Evolutionary conservation across 805 yeast genomes (phyloP), one percentile per base, ranked within the genome.

Genomic region (Lachancea dasiensis): DNA sequence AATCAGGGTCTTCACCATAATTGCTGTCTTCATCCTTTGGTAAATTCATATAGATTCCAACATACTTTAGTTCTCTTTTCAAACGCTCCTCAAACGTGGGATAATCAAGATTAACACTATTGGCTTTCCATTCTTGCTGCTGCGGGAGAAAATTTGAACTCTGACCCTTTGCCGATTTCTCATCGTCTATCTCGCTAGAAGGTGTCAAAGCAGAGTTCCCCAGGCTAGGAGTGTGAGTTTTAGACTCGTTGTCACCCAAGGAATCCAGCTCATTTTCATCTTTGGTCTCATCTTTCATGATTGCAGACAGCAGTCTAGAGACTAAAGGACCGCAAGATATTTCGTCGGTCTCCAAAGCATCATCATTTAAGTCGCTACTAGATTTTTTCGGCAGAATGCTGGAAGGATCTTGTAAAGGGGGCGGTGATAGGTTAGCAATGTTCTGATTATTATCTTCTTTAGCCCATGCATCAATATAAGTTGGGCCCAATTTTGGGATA

Each of bases 251-350:
- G 21, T 50, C 58, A n/a, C 51, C 56, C 14, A 51, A 55, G n/a
- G 45, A 50, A 6, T 53, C 63, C 36, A 55, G 60, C 15, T 54
- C 60, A 19, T 38, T 43, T 2, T 44, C 52, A 4, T 42, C 44
- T 11, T 47, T 49, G 1, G 44, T 44, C 14, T 51, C 61, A 27
- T 54, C 58, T 31, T 45, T 51, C 14, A 87, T 63, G 8, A 90
- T 69, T 0, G 97, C 97, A 4, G 95, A 75, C 36, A 90, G 58
- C 31, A 90, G 66, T 41, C 98, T 72, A 17, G 89, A 79, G 0
- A 94, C 81, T 24, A 90, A 68, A 1, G 98, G 97, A 1, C 98
- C 98, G 56, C 95, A 81, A 1, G 95, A 81, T 1, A 90, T 67
- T 16, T 74, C 77, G 41, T 84, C 90, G 0, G 81, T 70, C 46